Percentiles rank a stretch among this genome's conserved stretches.
These are phyloP conservation scores for Meripilus lineatus DNA, from an alignment of 1,284 basidiomycete species.

Conservation along the genomic window DNA sequence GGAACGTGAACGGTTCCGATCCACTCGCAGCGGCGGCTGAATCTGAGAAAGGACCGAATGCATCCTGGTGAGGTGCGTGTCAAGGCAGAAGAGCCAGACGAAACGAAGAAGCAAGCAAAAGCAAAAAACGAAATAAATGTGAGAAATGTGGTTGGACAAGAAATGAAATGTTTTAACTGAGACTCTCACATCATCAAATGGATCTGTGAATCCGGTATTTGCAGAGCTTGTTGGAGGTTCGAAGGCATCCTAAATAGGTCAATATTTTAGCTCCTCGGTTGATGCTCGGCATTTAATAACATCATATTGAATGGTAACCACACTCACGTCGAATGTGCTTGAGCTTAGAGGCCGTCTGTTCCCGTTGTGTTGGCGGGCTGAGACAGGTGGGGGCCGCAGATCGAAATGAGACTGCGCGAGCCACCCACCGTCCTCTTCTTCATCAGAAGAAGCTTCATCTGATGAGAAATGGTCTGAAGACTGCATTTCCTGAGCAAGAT, in stretches of 20 bases:
- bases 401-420: conserved; percentile 69
- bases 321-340: conserved; percentile 58
- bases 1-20: conserved; percentile 57
- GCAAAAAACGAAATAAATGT: no score
- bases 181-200: conserved; percentile 38
- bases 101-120: no score
- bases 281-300: background rate
- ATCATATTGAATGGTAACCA: no score
- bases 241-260: conserved; percentile 49
- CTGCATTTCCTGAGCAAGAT: conserved; percentile 69
- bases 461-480: conserved; percentile 38
- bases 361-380: conserved; percentile 40
- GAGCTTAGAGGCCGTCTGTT: conserved; percentile 49
- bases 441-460: conserved; percentile 47
- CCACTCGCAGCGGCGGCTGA: conserved; percentile 38
- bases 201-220: conserved; percentile 38
- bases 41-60: conserved; percentile 70
- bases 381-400: conserved; percentile 50
- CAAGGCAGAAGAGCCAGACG: conserved; percentile 1
- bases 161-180: background rate
- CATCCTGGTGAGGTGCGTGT: conserved; percentile 23
- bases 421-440: conserved; percentile 74
- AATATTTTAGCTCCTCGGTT: background rate
- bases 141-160: no score
- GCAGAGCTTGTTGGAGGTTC: conserved; percentile 24